Percentiles rank a stretch among this genome's conserved stretches.
Evolutionary conservation across 495 filamentous ascomycete species (phyloP).

Genomic region (Penicillium simplicissimum): DNA sequence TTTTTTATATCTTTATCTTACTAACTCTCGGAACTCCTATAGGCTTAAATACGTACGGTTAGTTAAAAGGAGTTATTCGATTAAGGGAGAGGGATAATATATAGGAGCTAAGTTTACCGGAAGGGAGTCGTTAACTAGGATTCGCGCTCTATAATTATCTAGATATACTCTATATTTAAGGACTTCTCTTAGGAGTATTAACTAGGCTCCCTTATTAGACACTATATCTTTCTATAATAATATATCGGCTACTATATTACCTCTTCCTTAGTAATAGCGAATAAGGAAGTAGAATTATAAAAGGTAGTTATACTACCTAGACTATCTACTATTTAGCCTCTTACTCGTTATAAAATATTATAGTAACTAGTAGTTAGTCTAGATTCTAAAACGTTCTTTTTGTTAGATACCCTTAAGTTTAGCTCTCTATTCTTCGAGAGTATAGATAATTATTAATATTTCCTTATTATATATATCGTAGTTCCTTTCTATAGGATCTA

Average conservation of each 20-base stretch:
- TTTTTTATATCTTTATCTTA: not conserved
- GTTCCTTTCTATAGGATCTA: constrained; percentile 18
- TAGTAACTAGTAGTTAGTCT: constrained; percentile 11
- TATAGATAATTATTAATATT: constrained; percentile 21
- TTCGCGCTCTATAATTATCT: no score
- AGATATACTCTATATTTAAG: not conserved
- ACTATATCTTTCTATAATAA: not conserved
- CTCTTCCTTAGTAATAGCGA: constrained; percentile 22
- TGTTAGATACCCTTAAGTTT: constrained; percentile 19
- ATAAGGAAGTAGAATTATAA: constrained; percentile 31
- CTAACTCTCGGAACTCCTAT: not conserved
- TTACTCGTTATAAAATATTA: not conserved
- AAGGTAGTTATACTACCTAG: constrained; percentile 25
- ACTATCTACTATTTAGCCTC: not conserved
- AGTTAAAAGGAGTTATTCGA: constrained; percentile 5
- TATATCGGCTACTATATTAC: not conserved
- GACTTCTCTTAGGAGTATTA: not conserved
- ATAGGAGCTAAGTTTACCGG: no score
- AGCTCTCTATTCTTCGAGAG: constrained; percentile 13
- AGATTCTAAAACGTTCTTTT: constrained; percentile 4
- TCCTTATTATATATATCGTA: constrained; percentile 37
- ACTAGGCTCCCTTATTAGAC: not conserved
- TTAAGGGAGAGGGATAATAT: no score
- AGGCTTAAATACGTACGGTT: constrained; percentile 5
- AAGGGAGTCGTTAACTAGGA: no score